phyloP scores from a whole-genome alignment of 1,284 basidiomycete genomes.

The Sanghuangporus sanghuang region DNA sequence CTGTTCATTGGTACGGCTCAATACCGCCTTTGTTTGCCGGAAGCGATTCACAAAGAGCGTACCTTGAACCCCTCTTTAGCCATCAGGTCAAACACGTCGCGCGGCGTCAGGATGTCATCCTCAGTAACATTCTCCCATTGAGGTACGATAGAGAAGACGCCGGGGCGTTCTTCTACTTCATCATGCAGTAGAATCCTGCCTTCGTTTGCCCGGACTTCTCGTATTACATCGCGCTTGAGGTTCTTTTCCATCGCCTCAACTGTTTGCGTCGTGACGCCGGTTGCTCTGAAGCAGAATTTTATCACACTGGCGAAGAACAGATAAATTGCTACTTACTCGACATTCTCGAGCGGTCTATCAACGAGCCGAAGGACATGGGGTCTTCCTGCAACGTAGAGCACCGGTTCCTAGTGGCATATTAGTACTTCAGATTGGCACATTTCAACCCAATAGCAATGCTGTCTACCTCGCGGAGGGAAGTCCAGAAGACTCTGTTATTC shows the following conservation, averaged over 20 bases:
- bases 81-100: conserved; percentile 78
- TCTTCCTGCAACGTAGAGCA: conserved; percentile 85
- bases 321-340: conserved; percentile 58
- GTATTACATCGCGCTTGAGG: conserved; percentile 87
- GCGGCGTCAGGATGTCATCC: conserved; percentile 89
- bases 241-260: conserved; percentile 92
- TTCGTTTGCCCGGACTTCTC: conserved; percentile 68
- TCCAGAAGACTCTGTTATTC: conserved; percentile 78
- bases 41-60: conserved; percentile 13
- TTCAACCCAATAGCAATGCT: neutral
- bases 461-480: conserved; percentile 78
- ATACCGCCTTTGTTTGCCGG: neutral
- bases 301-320: neutral
- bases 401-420: conserved; percentile 70
- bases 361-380: conserved; percentile 93
- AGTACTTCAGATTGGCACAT: neutral
- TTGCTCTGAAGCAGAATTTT: conserved; percentile 53
- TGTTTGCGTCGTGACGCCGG: conserved; percentile 87
- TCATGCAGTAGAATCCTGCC: conserved; percentile 92
- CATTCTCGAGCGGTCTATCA: conserved; percentile 86
- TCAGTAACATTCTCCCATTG: conserved; percentile 85
- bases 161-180: conserved; percentile 91
- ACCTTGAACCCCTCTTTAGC: conserved; percentile 75
- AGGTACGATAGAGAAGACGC: conserved; percentile 83
- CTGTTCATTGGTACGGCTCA: conserved; percentile 30